Evolutionary conservation across 192 early-diverging fungal genomes (phyloP), one percentile per base, ranked within the genome.

Genomic region (Coemansia sp.): DNA sequence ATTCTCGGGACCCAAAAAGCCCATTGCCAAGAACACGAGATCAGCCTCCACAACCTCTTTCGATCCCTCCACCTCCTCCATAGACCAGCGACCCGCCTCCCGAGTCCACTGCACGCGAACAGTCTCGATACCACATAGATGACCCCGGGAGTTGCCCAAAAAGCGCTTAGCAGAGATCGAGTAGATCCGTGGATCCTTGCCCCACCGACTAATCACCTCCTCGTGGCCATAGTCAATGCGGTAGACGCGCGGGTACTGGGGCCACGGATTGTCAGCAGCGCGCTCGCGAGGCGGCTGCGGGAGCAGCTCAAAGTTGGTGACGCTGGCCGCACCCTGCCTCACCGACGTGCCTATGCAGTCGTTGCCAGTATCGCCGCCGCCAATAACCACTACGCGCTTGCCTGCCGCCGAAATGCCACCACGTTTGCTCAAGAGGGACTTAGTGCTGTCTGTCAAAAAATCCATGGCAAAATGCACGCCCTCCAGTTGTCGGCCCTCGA

Each of bases 381-480:
- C 97, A 86, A 99, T 97, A 21, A 99, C 95, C 60, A 99, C 84
- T 0, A 99, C 97, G 62, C 92, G 81, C 83, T 95, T 95, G 77
- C 87, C 95, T 69, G 94, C 92, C 10, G 94, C 95, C 61, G 76
- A 88, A 63, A 99, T 79, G 3, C 28, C 13, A 13, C n/a, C 33
- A 48, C 85, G 88, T 75, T 94, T 87, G 57, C 80, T 71, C 37
- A 99, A 76, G 39, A 99, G 83, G 25, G 83, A 84, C 82, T 95
- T 92, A 14, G 95, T 96, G 79, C 91, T 96, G 52, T 85, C 84
- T 56, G 94, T 91, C 73, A 99, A 83, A 81, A 87, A 99, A 66
- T 99, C 97, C 95, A 99, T 97, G 52, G 97, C 97, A 84, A 97
- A 99, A 85, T 97, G 92, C 65, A 97, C 89, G 61, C 95, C 95